Evolutionary conservation across 177 flowering plant genomes (phyloP).

Genomic region (Tripterygium wilfordii): DNA sequence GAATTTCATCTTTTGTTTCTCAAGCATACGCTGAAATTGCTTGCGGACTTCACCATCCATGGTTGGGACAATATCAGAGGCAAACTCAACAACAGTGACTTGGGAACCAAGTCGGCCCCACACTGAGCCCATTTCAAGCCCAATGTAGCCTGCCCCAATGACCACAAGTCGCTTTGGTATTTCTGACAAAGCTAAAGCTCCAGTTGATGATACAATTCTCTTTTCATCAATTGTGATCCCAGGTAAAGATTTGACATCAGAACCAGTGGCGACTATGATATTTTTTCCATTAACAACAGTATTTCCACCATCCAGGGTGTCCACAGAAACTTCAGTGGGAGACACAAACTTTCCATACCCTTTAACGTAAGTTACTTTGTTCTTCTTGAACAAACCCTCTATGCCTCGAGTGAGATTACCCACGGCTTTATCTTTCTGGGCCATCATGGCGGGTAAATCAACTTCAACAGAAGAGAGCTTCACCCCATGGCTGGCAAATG

Average conservation of each 20-base stretch:
- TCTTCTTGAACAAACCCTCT: constrained; percentile 85
- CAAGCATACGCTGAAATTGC: constrained; percentile 61
- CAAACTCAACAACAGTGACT: constrained; percentile 79
- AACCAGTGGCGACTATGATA: constrained; percentile 70
- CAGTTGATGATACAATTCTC: constrained; percentile 69
- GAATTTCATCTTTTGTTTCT: constrained; percentile 74
- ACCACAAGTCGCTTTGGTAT: constrained; percentile 55
- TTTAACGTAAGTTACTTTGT: constrained; percentile 77
- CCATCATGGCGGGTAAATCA: constrained; percentile 71
- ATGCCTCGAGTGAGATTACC: constrained; percentile 54
- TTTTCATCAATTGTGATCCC: constrained; percentile 71
- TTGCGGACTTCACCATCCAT: constrained; percentile 69
- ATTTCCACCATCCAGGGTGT: constrained; percentile 50
- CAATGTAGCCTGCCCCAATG: constrained; percentile 62
- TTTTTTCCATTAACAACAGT: constrained; percentile 69
- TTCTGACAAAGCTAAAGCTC: constrained; percentile 52
- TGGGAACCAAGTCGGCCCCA: constrained; percentile 67
- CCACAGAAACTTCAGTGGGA: constrained; percentile 66
- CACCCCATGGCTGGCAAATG: constrained; percentile 61
- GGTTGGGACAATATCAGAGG: constrained; percentile 60
- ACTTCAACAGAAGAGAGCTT: constrained; percentile 58
- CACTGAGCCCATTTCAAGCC: constrained; percentile 68
- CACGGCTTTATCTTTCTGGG: constrained; percentile 68
- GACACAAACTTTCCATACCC: constrained; percentile 72
- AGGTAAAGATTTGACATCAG: constrained; percentile 76